A percentile compares a stretch with the other conserved stretches of the same genome.
Conservation (phyloP, 2,329 filamentous ascomycete species). For the Neocatenulostroma microsporum region DNA sequence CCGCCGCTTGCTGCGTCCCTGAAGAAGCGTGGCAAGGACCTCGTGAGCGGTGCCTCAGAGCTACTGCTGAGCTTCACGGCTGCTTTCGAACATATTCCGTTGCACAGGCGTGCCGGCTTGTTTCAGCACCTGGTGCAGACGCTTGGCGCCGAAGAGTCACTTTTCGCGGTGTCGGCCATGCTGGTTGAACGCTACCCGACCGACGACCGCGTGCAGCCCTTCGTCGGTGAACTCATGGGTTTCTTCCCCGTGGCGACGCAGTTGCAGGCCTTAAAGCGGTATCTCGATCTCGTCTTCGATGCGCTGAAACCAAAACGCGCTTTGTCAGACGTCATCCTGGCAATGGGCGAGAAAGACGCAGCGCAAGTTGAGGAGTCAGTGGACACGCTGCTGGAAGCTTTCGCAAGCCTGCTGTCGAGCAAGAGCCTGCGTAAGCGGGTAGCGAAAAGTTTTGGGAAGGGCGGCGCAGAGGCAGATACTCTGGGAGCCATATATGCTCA, state of each 20-base stretch:
- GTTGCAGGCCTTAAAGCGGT: conserved; percentile 63
- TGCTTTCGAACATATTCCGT: conserved; percentile 91
- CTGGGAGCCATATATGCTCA: conserved; percentile 23
- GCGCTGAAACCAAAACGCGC: conserved; percentile 66
- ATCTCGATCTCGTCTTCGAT: conserved; percentile 67
- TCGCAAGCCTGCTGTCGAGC: conserved; percentile 29
- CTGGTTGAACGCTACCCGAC: conserved; percentile 80
- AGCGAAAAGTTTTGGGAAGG: conserved; percentile 19
- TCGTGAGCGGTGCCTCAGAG: conserved; percentile 75
- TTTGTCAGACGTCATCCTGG: conserved; percentile 65
- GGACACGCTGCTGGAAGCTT: conserved; percentile 32
- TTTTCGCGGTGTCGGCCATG: conserved; percentile 82
- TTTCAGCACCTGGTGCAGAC: conserved; percentile 82
- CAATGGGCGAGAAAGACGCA: conserved; percentile 44
- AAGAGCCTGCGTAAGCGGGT: conserved; percentile 20
- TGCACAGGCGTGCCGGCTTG: conserved; percentile 71
- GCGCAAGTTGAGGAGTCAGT: conserved; percentile 29
- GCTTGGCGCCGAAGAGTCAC: conserved; percentile 74
- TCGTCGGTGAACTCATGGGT: conserved; percentile 66
- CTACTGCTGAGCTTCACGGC: conserved; percentile 93
- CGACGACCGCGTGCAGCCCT: conserved; percentile 65
- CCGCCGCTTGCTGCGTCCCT: conserved; percentile 83
- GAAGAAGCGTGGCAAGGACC: conserved; percentile 65
- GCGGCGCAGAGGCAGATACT: conserved; percentile 12
- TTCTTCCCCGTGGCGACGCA: conserved; percentile 68